Percentiles rank a stretch among this genome's conserved stretches.
phyloP scores from a whole-genome alignment of 2,329 filamentous ascomycete genomes.

The Xenoacremonium recifei region DNA sequence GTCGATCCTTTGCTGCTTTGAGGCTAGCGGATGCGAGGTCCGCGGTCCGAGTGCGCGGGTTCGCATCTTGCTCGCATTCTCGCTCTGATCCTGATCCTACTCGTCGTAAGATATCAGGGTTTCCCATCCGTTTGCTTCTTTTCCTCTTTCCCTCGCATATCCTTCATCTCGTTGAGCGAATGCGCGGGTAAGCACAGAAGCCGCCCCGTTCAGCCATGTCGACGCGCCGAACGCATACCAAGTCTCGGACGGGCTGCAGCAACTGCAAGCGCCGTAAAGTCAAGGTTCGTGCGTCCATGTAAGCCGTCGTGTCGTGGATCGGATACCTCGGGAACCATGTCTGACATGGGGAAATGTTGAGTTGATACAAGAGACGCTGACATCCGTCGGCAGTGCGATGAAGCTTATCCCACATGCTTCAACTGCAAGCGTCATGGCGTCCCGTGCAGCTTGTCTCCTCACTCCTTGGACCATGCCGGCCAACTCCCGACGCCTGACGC shows the following conservation, averaged over 20 bases:
- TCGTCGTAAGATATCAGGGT: conserved; percentile 3
- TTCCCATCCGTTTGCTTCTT: background rate
- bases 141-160: conserved; percentile 6
- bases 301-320: background rate
- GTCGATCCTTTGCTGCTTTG: background rate
- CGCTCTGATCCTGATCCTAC: conserved; percentile 6
- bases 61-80: conserved; percentile 13
- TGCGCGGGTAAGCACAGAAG: conserved; percentile 14
- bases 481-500: conserved; percentile 1
- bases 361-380: conserved; percentile 6
- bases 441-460: conserved; percentile 25
- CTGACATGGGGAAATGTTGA: background rate
- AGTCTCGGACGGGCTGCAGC: conserved; percentile 30
- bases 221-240: conserved; percentile 30
- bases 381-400: conserved; percentile 21
- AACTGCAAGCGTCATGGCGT: conserved; percentile 29
- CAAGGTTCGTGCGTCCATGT: conserved; percentile 24
- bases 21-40: conserved; percentile 20
- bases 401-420: conserved; percentile 27
- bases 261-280: conserved; percentile 34
- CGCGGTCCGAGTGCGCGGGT: conserved; percentile 24
- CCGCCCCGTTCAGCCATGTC: conserved; percentile 15
- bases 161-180: conserved; percentile 10
- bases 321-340: background rate
- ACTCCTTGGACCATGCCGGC: background rate